A percentile compares a stretch with the other conserved stretches of the same genome.
phyloP scores from a whole-genome alignment of 202 grass and related monocot genomes.

The Tripidium arundinaceum region DNA sequence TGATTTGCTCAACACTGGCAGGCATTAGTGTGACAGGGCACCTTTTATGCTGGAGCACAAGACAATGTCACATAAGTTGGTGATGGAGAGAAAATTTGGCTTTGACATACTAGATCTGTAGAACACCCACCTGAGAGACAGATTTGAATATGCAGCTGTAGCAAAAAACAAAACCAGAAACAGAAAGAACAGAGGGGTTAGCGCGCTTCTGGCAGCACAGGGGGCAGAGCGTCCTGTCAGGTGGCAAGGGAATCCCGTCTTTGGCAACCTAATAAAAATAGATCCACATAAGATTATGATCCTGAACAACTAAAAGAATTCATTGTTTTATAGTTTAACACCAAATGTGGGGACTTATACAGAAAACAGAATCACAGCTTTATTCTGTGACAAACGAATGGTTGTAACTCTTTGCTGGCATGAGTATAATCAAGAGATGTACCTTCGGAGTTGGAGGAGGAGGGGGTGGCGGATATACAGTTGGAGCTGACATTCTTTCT shows the following conservation, averaged over 20 bases:
- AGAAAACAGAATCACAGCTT: slow-evolving; percentile 15
- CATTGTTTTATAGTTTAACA: not conserved
- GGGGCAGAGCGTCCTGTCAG: slow-evolving; percentile 66
- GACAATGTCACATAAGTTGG: slow-evolving; percentile 8
- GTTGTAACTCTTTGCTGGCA: slow-evolving; percentile 3
- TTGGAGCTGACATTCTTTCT: slow-evolving; percentile 94
- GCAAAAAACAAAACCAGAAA: slow-evolving; percentile 99
- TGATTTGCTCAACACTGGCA: slow-evolving; percentile 77
- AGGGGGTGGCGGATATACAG: slow-evolving; percentile 88
- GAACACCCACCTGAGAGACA: slow-evolving; percentile 66
- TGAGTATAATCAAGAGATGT: not conserved
- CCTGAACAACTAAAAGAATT: not conserved
- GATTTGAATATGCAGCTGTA: slow-evolving; percentile 97
- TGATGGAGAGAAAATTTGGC: not conserved
- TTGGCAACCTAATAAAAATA: slow-evolving; percentile 61
- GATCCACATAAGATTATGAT: slow-evolving; percentile 3
- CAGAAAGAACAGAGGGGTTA: slow-evolving; percentile 83
- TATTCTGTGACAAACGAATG: not conserved
- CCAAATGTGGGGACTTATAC: not conserved
- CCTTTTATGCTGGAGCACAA: slow-evolving; percentile 67
- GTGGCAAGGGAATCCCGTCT: slow-evolving; percentile 77
- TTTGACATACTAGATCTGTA: not conserved
- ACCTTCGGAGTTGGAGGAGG: slow-evolving; percentile 84
- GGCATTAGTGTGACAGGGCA: slow-evolving; percentile 81
- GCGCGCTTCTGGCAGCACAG: slow-evolving; percentile 81